These are phyloP conservation scores for Fusarium sp. DNA, from an alignment of 2,329 filamentous ascomycete genomes.

Conservation along the genomic window DNA sequence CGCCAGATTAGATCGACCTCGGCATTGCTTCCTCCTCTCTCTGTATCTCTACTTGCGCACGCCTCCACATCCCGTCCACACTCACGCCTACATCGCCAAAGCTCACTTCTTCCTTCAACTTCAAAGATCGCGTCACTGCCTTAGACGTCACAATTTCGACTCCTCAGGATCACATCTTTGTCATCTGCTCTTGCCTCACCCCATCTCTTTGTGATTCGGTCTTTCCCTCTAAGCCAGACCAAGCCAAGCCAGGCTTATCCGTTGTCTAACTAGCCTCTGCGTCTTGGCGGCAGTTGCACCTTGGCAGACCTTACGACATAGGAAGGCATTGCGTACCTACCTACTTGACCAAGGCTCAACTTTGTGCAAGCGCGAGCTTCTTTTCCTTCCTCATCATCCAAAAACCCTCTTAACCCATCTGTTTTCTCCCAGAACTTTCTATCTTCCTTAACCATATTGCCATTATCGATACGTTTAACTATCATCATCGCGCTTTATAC, in stretches of 20 bases:
- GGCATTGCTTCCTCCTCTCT: constrained; percentile 4
- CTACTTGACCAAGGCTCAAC: constrained; percentile 25
- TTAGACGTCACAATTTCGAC: constrained; percentile 19
- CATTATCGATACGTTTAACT: constrained; percentile 17
- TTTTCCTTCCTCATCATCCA: constrained; percentile 19
- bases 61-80: constrained; percentile 3
- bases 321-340: constrained; percentile 13
- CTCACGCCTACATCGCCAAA: background rate
- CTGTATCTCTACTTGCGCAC: constrained; percentile 13
- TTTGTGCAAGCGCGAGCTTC: constrained; percentile 18
- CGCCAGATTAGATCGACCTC: constrained; percentile 18
- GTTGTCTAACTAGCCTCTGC: constrained; percentile 30
- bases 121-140: constrained; percentile 9
- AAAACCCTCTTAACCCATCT: background rate
- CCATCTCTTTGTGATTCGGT: constrained; percentile 29
- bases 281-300: constrained; percentile 37
- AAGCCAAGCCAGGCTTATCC: constrained; percentile 38
- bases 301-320: constrained; percentile 34
- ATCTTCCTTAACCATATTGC: constrained; percentile 7
- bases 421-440: background rate
- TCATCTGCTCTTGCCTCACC: background rate
- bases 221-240: constrained; percentile 16
- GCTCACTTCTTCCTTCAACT: constrained; percentile 8
- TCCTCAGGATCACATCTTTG: constrained; percentile 1
- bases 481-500: constrained; percentile 2